Base-by-base conservation (phyloP, 768 basidiomycete genomes). In the Auriscalpium microsporum region DNA sequence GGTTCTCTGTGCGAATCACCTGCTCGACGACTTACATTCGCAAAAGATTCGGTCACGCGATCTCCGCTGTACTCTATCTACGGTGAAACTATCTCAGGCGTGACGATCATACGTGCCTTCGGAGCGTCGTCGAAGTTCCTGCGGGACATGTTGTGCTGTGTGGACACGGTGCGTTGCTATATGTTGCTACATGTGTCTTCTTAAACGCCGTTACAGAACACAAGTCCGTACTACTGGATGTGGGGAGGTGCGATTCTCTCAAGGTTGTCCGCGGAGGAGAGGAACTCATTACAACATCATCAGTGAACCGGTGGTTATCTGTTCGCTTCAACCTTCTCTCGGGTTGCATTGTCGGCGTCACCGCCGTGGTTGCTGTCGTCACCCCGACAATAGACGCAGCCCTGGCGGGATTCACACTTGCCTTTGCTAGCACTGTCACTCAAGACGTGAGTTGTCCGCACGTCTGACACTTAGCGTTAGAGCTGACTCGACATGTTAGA, bases 301-400 rank as follows among this genome's bases (percentile, higher is more conserved):
- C 58, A 89, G 90, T 94, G 16, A 94, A 93, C 67, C 84, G 92
- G 45, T 97, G 94, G 94, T 74, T 94, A 48, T 87, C 87, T 34
- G 81, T 86, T 57, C 85, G 94, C 10, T 94, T 94, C 78, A 88
- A 93, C 64, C 65, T 94, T 28, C 73, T 93, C 19, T 90, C 88
- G 4, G 75, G 82, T 57, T 75, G 76, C 34, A 78, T 91, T 55
- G 71, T 94, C 28, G 86, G 89, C n/a, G 69, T 83, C 36, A 90
- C 84, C 14, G 87, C 81, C 9, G 68, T 83, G 11, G 76, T 85
- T 21, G 78, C 84, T 38, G 75, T 95, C 16, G 62, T 85, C 48
- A 78, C 85, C 3, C 86, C 87, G 2, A 74, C 74, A 23, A 86
- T 94, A 55, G 81, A 80, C 56, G 93, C 94, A 3, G 80, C 94